Evolutionary conservation across 2,329 filamentous ascomycete genomes (phyloP), one percentile per base, ranked within the genome.

Genomic region (Chaetothyriales sp.): DNA sequence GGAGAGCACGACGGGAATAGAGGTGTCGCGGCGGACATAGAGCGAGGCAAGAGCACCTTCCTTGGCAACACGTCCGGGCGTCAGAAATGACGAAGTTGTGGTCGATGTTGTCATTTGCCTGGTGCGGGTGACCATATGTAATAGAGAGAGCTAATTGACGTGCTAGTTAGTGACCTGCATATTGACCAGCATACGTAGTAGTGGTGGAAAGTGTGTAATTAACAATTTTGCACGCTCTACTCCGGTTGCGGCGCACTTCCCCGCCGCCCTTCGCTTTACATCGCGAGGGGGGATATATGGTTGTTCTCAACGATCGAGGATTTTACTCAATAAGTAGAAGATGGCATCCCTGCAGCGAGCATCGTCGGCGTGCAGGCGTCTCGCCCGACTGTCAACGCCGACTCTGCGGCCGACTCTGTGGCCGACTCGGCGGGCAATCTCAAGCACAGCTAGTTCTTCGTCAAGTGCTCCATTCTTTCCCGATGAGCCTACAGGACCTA

Each of bases 1-100:
- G 56, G 77, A 74, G 25, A 89, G 77, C 55, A 86, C 81, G 22
- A 89, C 74, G 6, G 90, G 88, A 43, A 89, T 76, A 57, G 89
- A 81, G 56, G 84, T 83, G 68, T 97, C 89, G 69, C 89, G 84
- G 55, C 87, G 90, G 49, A 98, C 78, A 65, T 95, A 86, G 53
- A 95, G 76, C 56, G 97, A 84, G 22, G 89, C 86, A 45, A 97
- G 78, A 2, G 77, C 76, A 60, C 85, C 77, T 19, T 80, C 71
- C 9, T 75, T 71, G 3, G 89, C 82, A 18, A 71, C 69, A 2
- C 73, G 64, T 15, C 82, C 81, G 0, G 86, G 82, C 50, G 85
- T 78, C 43, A 97, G 76, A 61, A 98, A 97, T 0, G 89, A 84
- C 8, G 89, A 95, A 13, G 46, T 47, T 25, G 22, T 20, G 18